These are phyloP conservation scores for Cyclospora cayetanensis DNA, from an alignment of 169 alveolate species.

Conservation along the genomic window DNA sequence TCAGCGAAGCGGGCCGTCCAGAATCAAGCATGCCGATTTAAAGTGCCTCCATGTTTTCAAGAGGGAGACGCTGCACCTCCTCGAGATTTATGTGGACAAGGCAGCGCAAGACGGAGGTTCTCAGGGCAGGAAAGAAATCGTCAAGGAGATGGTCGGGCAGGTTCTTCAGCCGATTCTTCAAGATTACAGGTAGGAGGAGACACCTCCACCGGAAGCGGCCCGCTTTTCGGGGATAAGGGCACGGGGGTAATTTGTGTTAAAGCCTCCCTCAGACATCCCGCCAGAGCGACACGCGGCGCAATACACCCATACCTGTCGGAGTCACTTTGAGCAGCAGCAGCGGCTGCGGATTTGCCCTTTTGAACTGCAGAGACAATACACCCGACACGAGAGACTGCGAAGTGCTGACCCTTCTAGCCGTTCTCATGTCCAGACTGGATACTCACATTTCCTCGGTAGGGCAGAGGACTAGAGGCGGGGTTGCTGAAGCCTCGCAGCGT, in stretches of 20 bases:
- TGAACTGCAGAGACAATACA: conserved; percentile 44
- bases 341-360: not conserved
- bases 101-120: conserved; percentile 42
- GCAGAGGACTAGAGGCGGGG: too few species aligned
- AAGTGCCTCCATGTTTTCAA: conserved; percentile 26
- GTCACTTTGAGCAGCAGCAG: too few species aligned
- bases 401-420: conserved; percentile 69
- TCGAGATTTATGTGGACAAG: conserved; percentile 54
- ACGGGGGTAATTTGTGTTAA: too few species aligned
- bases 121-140: conserved; percentile 13
- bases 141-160: conserved; percentile 38
- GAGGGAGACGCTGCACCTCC: conserved; percentile 55
- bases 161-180: conserved; percentile 64
- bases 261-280: not conserved
- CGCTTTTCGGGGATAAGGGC: too few species aligned
- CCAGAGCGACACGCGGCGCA: not conserved
- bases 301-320: too few species aligned
- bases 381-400: conserved; percentile 73
- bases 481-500: too few species aligned
- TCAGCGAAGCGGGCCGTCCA: conserved; percentile 18
- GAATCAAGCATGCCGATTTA: conserved; percentile 57
- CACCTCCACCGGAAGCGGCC: not conserved
- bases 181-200: conserved; percentile 48
- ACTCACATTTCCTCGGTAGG: conserved; percentile 67
- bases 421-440: conserved; percentile 56